A percentile compares a stretch with the other conserved stretches of the same genome.
phyloP scores from a whole-genome alignment of 768 basidiomycete genomes.

The Pisolithus albus region DNA sequence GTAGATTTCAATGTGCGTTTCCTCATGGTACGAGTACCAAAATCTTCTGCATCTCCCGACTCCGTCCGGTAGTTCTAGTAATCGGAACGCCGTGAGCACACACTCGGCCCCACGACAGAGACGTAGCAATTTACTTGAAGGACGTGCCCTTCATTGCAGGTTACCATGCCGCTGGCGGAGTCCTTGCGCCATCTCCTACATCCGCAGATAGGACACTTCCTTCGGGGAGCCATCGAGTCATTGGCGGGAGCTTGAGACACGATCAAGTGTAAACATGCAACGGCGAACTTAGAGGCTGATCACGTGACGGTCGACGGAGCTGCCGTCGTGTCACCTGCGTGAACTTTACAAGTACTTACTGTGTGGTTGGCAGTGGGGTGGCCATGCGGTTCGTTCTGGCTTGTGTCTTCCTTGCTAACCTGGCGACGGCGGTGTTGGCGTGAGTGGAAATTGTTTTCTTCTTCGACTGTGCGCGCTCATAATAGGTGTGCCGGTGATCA shows the following conservation, averaged over 20 bases:
- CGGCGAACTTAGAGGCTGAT: too few species aligned
- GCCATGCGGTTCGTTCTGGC: conserved; percentile 48
- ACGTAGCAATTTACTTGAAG: conserved; percentile 53
- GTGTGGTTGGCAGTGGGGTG: too few species aligned
- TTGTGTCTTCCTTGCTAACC: conserved; percentile 42
- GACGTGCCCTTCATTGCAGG: conserved; percentile 89
- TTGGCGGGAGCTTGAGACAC: too few species aligned
- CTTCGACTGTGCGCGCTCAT: background rate
- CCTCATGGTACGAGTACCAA: conserved; percentile 53
- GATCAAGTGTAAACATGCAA: too few species aligned
- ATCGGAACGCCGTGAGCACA: background rate
- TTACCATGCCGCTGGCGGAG: conserved; percentile 68
- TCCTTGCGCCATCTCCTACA: conserved; percentile 88
- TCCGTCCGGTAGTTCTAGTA: conserved; percentile 78
- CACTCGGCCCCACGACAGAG: background rate
- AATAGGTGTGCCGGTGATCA: conserved; percentile 18
- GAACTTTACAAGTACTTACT: too few species aligned
- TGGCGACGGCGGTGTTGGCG: conserved; percentile 52
- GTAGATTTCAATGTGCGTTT: conserved; percentile 60
- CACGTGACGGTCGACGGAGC: too few species aligned
- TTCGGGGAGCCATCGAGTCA: conserved; percentile 50
- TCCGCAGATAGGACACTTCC: conserved; percentile 70
- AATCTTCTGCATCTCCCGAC: conserved; percentile 58
- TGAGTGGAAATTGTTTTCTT: conserved; percentile 32
- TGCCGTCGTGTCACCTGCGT: too few species aligned